phyloP scores from a whole-genome alignment of 306 rosid species.

The Pyrus pyrifolia region DNA sequence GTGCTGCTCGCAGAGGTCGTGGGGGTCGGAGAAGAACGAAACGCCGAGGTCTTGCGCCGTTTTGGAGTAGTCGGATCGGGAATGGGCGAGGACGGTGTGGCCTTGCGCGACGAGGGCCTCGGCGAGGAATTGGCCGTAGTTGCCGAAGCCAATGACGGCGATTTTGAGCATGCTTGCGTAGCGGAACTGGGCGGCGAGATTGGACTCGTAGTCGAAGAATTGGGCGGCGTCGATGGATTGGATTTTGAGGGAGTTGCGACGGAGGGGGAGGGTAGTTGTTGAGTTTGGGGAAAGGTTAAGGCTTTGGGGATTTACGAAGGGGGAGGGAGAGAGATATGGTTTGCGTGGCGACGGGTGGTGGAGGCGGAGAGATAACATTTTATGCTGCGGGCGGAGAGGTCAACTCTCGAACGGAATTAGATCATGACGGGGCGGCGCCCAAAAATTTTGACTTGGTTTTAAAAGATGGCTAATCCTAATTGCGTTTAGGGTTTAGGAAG shows the following conservation, averaged over 20 bases:
- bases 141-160: slow-evolving; percentile 66
- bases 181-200: slow-evolving; percentile 40
- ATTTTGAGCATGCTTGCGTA: slow-evolving; percentile 50
- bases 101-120: slow-evolving; percentile 54
- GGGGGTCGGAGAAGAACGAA: slow-evolving; percentile 40
- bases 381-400: slow-evolving; percentile 14
- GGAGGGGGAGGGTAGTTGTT: background rate
- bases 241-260: slow-evolving; percentile 23
- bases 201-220: slow-evolving; percentile 54
- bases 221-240: slow-evolving; percentile 73
- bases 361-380: slow-evolving; percentile 31
- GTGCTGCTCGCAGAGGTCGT: slow-evolving; percentile 81
- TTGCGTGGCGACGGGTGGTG: slow-evolving; percentile 14
- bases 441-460: too few species aligned
- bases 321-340: background rate
- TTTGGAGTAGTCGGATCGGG: slow-evolving; percentile 52
- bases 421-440: too few species aligned
- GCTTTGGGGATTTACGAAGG: background rate
- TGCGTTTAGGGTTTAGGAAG: too few species aligned
- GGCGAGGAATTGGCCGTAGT: slow-evolving; percentile 81
- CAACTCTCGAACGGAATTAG: slow-evolving; percentile 8
- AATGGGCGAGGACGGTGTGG: slow-evolving; percentile 63
- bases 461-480: too few species aligned
- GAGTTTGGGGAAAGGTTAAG: background rate
- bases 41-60: slow-evolving; percentile 45